Base-by-base conservation (phyloP, 2,329 filamentous ascomycete genomes). In the Verticillium klebahnii region DNA sequence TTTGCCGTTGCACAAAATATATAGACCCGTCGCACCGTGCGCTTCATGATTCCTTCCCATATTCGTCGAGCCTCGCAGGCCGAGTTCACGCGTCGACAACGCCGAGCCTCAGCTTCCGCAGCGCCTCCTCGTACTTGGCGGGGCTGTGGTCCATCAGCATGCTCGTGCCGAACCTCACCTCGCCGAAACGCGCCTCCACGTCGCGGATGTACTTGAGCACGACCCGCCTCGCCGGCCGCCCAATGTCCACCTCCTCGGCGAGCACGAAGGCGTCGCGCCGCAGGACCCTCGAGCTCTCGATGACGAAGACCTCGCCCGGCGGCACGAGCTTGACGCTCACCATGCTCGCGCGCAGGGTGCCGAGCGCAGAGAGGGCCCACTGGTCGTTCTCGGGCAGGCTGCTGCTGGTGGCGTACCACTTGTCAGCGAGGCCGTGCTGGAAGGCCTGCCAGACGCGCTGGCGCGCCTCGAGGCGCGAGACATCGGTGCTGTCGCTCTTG, bases 81-180 rank as follows among this genome's bases (percentile, higher is more conserved):
- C 29, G 29, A 6, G 5, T 29, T 29, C 29, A 29, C 19, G 60
- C 62, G 56, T 74, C 72, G 58, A 77, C 73, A 23, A 85, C 78
- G 0, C 83, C 83, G 11, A 78, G 66, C 19, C 76, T 74, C 71
- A 93, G 76, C 63, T 85, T 84, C 61, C 85, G 83, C 67, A 93
- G 73, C 62, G 85, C 87, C 63, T 85, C 83, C 73, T 93, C 90
- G 70, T 93, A 93, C 66, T 86, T 81, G 31, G 85, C 89, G 3
- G 90, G 90, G 66, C 85, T 91, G 71, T 93, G 90, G 71, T 93
- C 90, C 63, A 85, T 81, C 73, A 93, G 77, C 88, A 92, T 91
- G 56, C 88, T 87, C 29, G 86, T 84, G 5, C 87, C 88, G 71
- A 93, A 92, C 54, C 83, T 79, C 52, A 92, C 77, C 75, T 93